phyloP scores from a whole-genome alignment of 768 basidiomycete genomes.

The Tylopilus sp. region DNA sequence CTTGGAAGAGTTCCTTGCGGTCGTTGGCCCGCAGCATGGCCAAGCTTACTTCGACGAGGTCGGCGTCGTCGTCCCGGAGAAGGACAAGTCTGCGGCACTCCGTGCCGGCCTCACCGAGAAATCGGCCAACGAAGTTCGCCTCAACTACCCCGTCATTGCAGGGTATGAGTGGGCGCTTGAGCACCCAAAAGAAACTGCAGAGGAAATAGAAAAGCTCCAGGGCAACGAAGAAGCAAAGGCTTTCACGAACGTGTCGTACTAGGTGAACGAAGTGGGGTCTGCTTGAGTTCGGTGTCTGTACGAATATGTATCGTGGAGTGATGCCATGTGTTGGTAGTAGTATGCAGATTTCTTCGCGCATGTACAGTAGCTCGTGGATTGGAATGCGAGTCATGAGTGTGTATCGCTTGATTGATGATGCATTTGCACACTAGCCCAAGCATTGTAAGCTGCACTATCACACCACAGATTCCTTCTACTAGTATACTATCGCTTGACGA shows the following conservation, averaged over 20 bases:
- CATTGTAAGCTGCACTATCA: no score
- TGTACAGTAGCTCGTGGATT: no score
- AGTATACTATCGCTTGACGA: no score
- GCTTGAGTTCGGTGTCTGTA: neutral
- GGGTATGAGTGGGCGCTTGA: slow-evolving; percentile 12
- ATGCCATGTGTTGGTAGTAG: no score
- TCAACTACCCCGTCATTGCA: slow-evolving; percentile 4
- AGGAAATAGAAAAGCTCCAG: neutral
- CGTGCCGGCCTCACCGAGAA: neutral
- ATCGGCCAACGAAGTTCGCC: neutral
- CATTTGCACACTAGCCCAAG: no score
- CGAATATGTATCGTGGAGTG: neutral
- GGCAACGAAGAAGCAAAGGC: neutral
- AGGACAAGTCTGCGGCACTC: neutral
- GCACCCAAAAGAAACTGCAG: slow-evolving; percentile 5
- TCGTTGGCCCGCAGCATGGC: neutral
- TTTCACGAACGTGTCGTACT: neutral
- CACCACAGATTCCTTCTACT: no score
- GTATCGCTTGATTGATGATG: no score
- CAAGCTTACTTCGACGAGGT: neutral
- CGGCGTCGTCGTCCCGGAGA: neutral
- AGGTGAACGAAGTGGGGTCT: neutral
- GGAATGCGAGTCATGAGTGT: no score
- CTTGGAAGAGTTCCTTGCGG: neutral
- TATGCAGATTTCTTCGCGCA: no score